A percentile compares a stretch with the other conserved stretches of the same genome.
Conservation (phyloP, 2,329 filamentous ascomycete species). For the Aspergillus texensis region DNA sequence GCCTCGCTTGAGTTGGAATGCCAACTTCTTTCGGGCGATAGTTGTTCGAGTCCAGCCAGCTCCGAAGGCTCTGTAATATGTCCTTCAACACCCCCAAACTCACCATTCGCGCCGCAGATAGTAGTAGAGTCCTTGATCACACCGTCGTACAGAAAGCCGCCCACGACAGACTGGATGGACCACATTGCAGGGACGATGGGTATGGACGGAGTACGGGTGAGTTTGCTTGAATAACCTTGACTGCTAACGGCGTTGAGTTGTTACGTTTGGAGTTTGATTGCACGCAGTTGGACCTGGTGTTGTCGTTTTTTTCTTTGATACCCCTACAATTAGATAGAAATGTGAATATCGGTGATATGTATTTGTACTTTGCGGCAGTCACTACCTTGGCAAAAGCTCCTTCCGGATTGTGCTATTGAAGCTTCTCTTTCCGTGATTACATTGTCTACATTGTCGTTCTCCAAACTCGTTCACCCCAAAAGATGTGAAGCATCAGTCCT, state of each 20-base stretch:
- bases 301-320: neutral
- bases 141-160: constrained; percentile 17
- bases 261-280: neutral
- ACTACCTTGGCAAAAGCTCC: neutral
- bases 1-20: constrained; percentile 20
- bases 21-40: constrained; percentile 12
- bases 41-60: neutral
- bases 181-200: constrained; percentile 28
- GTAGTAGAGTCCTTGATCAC: constrained; percentile 23
- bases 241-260: neutral
- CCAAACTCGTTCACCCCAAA: neutral
- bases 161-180: constrained; percentile 30
- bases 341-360: neutral
- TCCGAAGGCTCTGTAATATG: neutral
- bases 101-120: constrained; percentile 14
- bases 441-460: neutral
- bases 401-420: neutral
- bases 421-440: neutral
- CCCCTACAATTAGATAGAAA: neutral
- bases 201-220: constrained; percentile 25
- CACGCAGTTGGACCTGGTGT: neutral
- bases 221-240: constrained; percentile 14
- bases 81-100: constrained; percentile 19
- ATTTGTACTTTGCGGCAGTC: neutral
- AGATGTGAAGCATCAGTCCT: neutral